These are phyloP conservation scores for Pseudogymnoascus sp. DNA, from an alignment of 2,329 filamentous ascomycete genomes.

Conservation along the genomic window DNA sequence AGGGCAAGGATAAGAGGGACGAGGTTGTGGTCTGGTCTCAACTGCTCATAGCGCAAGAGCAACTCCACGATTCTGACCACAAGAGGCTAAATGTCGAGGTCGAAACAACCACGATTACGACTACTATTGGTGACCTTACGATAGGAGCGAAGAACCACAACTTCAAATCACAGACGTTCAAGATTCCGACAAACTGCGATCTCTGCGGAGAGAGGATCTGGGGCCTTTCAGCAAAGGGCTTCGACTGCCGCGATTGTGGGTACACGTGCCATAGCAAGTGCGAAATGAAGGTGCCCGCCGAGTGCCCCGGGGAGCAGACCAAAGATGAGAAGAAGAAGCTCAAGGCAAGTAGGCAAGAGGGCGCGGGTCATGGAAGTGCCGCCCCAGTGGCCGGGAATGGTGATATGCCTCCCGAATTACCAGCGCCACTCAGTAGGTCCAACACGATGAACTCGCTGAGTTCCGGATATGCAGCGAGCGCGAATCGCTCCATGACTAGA, in stretches of 20 bases:
- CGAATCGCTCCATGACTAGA: conserved; percentile 67
- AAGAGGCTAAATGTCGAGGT: conserved; percentile 83
- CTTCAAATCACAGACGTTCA: conserved; percentile 98
- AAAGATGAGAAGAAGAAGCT: conserved; percentile 96
- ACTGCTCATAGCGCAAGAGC: conserved; percentile 79
- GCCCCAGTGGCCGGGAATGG: conserved; percentile 12
- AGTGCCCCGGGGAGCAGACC: conserved; percentile 86
- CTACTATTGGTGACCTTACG: conserved; percentile 84
- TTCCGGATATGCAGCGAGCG: conserved; percentile 78
- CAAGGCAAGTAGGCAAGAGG: conserved; percentile 76
- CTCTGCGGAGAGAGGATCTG: conserved; percentile 94
- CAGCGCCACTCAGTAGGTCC: conserved; percentile 59
- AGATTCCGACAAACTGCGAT: conserved; percentile 97
- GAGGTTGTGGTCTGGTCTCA: conserved; percentile 77
- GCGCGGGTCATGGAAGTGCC: conserved; percentile 48
- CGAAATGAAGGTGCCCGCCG: conserved; percentile 95
- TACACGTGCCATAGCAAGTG: conserved; percentile 99
- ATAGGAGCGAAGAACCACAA: conserved; percentile 91
- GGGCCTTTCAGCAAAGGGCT: conserved; percentile 93
- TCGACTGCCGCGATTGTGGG: conserved; percentile 91
- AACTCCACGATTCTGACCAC: conserved; percentile 75
- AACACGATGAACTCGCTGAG: conserved; percentile 83
- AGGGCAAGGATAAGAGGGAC: conserved; percentile 81
- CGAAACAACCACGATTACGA: conserved; percentile 87
- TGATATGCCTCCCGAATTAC: conserved; percentile 46